A percentile compares a stretch with the other conserved stretches of the same genome.
These are phyloP conservation scores for Balansia obtecta DNA, from an alignment of 2,329 filamentous ascomycete genomes.

Conservation along the genomic window DNA sequence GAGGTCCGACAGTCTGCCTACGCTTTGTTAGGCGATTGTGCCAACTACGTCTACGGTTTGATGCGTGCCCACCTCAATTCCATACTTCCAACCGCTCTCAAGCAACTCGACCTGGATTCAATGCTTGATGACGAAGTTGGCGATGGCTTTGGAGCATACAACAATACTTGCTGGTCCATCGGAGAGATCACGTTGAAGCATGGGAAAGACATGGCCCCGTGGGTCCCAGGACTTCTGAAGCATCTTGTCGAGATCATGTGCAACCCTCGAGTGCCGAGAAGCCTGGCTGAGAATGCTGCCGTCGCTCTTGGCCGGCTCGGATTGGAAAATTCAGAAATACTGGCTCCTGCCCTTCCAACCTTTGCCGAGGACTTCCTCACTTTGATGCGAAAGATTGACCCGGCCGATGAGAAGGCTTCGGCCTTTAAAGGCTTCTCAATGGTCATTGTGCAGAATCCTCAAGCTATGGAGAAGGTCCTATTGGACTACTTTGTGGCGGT, in stretches of 20 bases:
- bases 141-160: conserved; percentile 80
- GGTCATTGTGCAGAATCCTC: conserved; percentile 74
- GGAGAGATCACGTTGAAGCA: conserved; percentile 83
- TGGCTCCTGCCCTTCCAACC: conserved; percentile 66
- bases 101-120: conserved; percentile 72
- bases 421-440: conserved; percentile 85
- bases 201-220: conserved; percentile 62
- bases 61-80: conserved; percentile 60
- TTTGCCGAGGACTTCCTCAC: conserved; percentile 75
- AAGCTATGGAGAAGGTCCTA: conserved; percentile 81
- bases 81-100: conserved; percentile 70
- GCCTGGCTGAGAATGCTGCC: conserved; percentile 85
- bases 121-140: conserved; percentile 72
- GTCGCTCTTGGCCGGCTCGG: conserved; percentile 85
- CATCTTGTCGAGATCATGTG: conserved; percentile 72
- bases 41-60: conserved; percentile 80
- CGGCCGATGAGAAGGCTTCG: conserved; percentile 87
- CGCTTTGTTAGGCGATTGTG: conserved; percentile 85
- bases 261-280: conserved; percentile 73
- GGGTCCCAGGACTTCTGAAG: conserved; percentile 63
- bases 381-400: conserved; percentile 72
- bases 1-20: conserved; percentile 95
- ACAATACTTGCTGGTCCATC: conserved; percentile 95
- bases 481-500: conserved; percentile 75
- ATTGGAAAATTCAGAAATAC: conserved; percentile 58